Base-by-base conservation (phyloP, 2,329 filamentous ascomycete species). In the Calcarisporium arbuscula region DNA sequence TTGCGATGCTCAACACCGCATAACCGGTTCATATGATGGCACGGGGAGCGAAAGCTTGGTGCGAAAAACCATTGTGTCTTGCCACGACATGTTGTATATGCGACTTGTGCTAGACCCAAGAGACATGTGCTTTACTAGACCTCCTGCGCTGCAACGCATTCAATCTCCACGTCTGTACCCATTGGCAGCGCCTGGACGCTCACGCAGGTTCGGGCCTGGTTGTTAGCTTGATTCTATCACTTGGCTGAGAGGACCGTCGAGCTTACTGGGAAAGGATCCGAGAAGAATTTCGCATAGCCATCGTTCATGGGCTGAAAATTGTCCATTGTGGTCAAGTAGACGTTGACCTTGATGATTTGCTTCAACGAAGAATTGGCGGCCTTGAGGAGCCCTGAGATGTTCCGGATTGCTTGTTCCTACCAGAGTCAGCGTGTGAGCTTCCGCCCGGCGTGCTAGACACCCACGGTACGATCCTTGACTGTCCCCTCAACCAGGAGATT, bases 101-200 rank as follows among this genome's bases (percentile, higher is more conserved):
- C n/a, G n/a, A n/a, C n/a, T n/a, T n/a, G n/a, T n/a, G n/a, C n/a
- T n/a, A n/a, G n/a, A n/a, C n/a, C n/a, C n/a, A n/a, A n/a, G n/a
- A n/a, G n/a, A n/a, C n/a, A n/a, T n/a, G n/a, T n/a, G n/a, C n/a
- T n/a, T n/a, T n/a, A n/a, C n/a, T n/a, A n/a, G n/a, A n/a, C n/a
- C n/a, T n/a, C n/a, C n/a, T n/a, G n/a, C n/a, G 35, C 35, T 7
- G 35, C 35, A 5, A 38, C 31, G 19, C 30, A 34, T 63, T 88
- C 83, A 51, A 88, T 83, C 65, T 87, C 83, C 7, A 88, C 74
- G 39, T 81, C 74, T 6, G 82, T 80, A 11, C 74, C 73, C 50
- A 83, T 74, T 3, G 83, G 83, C 47, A 88, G 62, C 53, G 82
- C 72, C 58, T 83, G 77, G 10, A 87, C 84, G 0, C 82, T 82